Percentiles rank a stretch among this genome's conserved stretches.
These are phyloP conservation scores for Colletotrichum theobromicola DNA, from an alignment of 2,329 filamentous ascomycete genomes.

Conservation along the genomic window DNA sequence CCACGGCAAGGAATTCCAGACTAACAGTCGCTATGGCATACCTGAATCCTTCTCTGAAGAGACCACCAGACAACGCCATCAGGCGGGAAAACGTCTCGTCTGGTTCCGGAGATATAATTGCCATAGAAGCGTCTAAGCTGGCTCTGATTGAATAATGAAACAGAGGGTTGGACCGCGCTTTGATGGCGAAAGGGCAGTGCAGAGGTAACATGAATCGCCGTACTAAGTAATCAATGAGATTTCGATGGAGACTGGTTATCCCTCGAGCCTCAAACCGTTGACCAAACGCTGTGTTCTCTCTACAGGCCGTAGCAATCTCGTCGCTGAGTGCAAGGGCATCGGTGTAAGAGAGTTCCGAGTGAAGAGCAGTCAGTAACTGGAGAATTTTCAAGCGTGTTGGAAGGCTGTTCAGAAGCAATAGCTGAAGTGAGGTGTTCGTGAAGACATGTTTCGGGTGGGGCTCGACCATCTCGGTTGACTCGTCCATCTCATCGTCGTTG, in stretches of 20 bases:
- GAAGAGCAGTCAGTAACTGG: not conserved
- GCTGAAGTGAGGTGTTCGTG: not conserved
- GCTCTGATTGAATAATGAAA: not conserved
- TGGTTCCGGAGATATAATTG: not conserved
- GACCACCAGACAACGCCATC: not conserved
- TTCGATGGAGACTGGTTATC: not conserved
- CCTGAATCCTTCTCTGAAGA: not conserved
- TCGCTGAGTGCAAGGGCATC: not conserved
- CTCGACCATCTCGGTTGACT: not conserved
- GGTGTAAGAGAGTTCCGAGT: not conserved
- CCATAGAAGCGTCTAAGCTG: not conserved
- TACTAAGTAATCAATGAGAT: not conserved
- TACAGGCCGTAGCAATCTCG: not conserved
- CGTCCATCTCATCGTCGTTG: not conserved
- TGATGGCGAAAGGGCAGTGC: not conserved
- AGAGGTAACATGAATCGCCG: not conserved
- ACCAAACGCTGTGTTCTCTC: not conserved
- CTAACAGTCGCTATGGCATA: not conserved
- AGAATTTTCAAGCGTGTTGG: not conserved
- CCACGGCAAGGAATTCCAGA: not conserved
- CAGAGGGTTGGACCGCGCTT: not conserved
- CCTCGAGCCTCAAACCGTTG: not conserved
- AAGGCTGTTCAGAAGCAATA: not conserved
- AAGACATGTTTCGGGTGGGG: not conserved
- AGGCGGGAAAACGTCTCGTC: not conserved